Evolutionary conservation across 2,329 filamentous ascomycete genomes (phyloP), one percentile per base, ranked within the genome.

Genomic region (Atkinsonella texensis): DNA sequence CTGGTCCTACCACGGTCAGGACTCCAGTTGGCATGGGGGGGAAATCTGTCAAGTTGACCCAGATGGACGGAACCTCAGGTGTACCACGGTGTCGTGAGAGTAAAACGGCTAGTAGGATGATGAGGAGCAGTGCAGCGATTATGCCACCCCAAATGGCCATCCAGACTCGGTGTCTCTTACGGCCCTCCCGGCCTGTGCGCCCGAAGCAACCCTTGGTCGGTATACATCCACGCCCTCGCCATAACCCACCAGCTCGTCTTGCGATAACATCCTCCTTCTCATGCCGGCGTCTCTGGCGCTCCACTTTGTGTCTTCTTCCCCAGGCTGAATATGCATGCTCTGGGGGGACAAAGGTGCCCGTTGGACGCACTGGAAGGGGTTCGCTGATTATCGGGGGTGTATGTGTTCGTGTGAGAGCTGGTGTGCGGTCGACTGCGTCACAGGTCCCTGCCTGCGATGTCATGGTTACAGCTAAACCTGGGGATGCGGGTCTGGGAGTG

Each of bases 21-120:
- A 91, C 76, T 0, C 90, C 91, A 0, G 87, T 91, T 1, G 87
- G 88, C 61, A 96, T 87, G 0, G 89, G 85, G 17, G 90, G 90
- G 58, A 87, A 95, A 48, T 83, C 82, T 1, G 90, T 94, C 55
- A 94, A 65, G 62, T 95, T 95, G 52, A 95, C 74, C 85, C 88
- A 96, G 49, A 73, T 72, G 1, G 72, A 74, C n/a, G 68, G 67
- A 9, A 57, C 49, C 48, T 59, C 58, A n/a, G 57, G 42, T 10
- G 57, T 43, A n/a, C 53, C 35, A 17, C 61, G 58, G 12, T 56
- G 57, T 23, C 61, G 59, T n/a, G 59, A 65, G 43, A 88, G 67
- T 1, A 79, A 73, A 12, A 81, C 74, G 0, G 75, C 76, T 11
- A 89, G 69, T 1, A 79, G 71, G 20, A 84, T 65, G 15, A 75